Evolutionary conservation across 2,329 filamentous ascomycete species (phyloP).

Genomic region (Thielaviopsis euricoi): DNA sequence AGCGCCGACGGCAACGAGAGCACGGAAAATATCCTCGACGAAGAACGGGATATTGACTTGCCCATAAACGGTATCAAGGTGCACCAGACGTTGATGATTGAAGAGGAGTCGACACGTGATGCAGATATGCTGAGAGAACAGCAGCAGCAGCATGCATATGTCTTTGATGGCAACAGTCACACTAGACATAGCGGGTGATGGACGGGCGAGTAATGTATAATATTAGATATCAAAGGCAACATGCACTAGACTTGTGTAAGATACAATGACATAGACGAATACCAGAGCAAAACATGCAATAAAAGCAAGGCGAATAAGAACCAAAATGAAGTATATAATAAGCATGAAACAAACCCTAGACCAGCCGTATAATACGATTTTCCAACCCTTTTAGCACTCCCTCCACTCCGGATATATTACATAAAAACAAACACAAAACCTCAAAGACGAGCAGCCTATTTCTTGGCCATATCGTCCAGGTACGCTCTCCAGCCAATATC

Average conservation of each 20-base stretch:
- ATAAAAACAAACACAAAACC: neutral
- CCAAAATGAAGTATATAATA: neutral
- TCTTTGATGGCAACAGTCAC: neutral
- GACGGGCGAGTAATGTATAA: neutral
- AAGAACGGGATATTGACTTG: neutral
- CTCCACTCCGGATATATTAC: constrained; percentile 1
- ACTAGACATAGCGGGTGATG: neutral
- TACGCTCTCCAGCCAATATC: constrained; percentile 41
- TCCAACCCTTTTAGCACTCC: neutral
- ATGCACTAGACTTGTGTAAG: neutral
- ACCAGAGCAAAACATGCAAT: too few species aligned
- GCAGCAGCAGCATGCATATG: neutral
- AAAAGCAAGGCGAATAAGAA: too few species aligned
- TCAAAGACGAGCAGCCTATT: constrained; percentile 12
- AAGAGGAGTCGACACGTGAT: neutral
- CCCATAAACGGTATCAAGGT: constrained; percentile 5
- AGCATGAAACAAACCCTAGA: neutral
- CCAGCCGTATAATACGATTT: neutral
- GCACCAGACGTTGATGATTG: constrained; percentile 6
- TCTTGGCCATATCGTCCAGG: constrained; percentile 22
- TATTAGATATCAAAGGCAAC: neutral
- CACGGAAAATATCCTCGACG: constrained; percentile 5
- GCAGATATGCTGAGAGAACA: neutral
- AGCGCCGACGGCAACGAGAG: neutral
- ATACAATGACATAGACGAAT: too few species aligned